phyloP scores from a whole-genome alignment of 2,329 filamentous ascomycete genomes.

The Phyllosticta ampelicida region DNA sequence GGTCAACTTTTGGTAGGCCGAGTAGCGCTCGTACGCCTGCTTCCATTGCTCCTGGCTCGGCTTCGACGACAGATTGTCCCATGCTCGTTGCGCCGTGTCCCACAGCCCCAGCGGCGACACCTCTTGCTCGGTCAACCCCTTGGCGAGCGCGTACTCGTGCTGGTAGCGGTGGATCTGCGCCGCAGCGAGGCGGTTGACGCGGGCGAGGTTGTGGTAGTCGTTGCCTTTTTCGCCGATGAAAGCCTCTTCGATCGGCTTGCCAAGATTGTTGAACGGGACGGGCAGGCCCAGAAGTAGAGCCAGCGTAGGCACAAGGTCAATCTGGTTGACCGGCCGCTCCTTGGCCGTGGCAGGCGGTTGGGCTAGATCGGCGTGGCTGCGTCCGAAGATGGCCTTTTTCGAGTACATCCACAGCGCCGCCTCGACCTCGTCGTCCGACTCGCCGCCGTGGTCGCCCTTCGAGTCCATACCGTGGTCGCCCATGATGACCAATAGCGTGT shows the following conservation, averaged over 20 bases:
- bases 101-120: constrained; percentile 48
- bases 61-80: constrained; percentile 34
- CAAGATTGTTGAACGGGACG: constrained; percentile 93
- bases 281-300: constrained; percentile 80
- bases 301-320: constrained; percentile 88
- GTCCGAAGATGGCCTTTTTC: constrained; percentile 73
- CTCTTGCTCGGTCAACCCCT: constrained; percentile 53
- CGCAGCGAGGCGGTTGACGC: constrained; percentile 64
- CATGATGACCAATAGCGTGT: constrained; percentile 88
- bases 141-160: constrained; percentile 63
- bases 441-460: constrained; percentile 96
- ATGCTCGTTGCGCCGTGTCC: constrained; percentile 46
- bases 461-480: constrained; percentile 98
- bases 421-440: constrained; percentile 92
- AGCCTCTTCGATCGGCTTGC: constrained; percentile 84
- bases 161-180: constrained; percentile 88
- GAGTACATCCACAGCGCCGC: constrained; percentile 98
- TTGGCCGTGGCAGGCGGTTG: constrained; percentile 62
- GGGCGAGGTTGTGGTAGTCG: constrained; percentile 66
- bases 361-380: constrained; percentile 50
- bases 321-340: constrained; percentile 65
- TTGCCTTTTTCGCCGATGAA: constrained; percentile 62
- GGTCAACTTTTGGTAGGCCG: constrained; percentile 66
- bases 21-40: constrained; percentile 47
- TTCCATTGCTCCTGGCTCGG: constrained; percentile 28